phyloP scores from a whole-genome alignment of 2,329 filamentous ascomycete genomes.

The Colletotrichum neosansevieriae region DNA sequence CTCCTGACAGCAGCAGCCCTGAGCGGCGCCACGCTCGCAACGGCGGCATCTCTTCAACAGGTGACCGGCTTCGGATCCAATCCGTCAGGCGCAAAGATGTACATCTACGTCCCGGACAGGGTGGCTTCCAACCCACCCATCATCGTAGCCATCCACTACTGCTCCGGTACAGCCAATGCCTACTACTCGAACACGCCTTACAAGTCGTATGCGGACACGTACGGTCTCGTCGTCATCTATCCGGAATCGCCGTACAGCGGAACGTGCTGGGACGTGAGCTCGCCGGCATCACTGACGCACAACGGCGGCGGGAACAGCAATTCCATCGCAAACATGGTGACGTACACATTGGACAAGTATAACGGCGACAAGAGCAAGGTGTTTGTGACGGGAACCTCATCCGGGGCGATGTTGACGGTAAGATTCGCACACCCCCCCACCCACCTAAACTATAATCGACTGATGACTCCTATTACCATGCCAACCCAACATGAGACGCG shows the following conservation, averaged over 20 bases:
- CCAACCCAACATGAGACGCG: too few species aligned
- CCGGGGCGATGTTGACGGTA: conserved; percentile 64
- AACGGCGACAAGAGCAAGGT: conserved; percentile 62
- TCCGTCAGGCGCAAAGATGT: conserved; percentile 44
- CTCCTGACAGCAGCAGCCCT: conserved; percentile 9
- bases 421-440: conserved; percentile 9
- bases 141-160: conserved; percentile 67
- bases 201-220: conserved; percentile 53
- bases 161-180: conserved; percentile 60
- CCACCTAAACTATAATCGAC: background rate
- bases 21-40: conserved; percentile 39
- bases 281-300: conserved; percentile 62
- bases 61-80: conserved; percentile 56
- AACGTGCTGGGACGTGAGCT: conserved; percentile 70
- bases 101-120: conserved; percentile 46
- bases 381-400: conserved; percentile 64
- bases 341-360: conserved; percentile 65
- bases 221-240: conserved; percentile 65
- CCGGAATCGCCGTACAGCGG: conserved; percentile 64
- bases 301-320: conserved; percentile 68
- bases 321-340: conserved; percentile 70
- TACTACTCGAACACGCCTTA: conserved; percentile 64
- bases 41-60: conserved; percentile 48
- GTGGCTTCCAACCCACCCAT: conserved; percentile 55
- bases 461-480: background rate